These are phyloP conservation scores for Stentor coeruleus DNA, from an alignment of 73 alveolate species.

Conservation along the genomic window DNA sequence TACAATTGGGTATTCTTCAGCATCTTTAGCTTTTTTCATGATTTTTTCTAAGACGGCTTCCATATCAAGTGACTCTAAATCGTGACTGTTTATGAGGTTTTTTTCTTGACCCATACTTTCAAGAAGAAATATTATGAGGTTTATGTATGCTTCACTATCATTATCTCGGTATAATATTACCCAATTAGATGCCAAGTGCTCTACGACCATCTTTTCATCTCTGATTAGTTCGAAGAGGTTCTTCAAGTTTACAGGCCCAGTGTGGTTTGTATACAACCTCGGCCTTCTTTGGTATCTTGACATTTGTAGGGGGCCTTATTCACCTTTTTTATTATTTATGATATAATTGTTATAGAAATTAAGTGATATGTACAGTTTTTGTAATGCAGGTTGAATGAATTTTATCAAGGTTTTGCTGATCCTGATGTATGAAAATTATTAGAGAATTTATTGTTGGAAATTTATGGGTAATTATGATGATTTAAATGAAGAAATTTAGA, in stretches of 20 bases:
- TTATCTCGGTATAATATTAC: not conserved
- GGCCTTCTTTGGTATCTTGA: not conserved
- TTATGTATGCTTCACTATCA: not conserved
- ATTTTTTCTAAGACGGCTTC: not conserved
- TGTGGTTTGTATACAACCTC: not conserved
- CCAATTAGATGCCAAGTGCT: not conserved
- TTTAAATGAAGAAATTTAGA: no score
- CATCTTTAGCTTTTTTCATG: not conserved
- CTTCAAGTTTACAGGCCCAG: slow-evolving; percentile 13
- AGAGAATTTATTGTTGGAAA: not conserved
- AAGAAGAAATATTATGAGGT: not conserved
- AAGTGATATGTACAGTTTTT: not conserved
- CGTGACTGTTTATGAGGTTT: not conserved
- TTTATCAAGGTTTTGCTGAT: not conserved
- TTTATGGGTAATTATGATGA: no score
- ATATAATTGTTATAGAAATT: no score
- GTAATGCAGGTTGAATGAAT: not conserved
- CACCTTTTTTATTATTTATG: not conserved
- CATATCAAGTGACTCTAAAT: not conserved
- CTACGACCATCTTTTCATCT: not conserved
- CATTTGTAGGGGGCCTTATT: not conserved
- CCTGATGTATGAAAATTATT: not conserved
- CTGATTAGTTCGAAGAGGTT: slow-evolving; percentile 7
- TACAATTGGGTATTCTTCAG: slow-evolving; percentile 15
- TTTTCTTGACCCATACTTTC: not conserved